Evolutionary conservation across 73 alveolate genomes (phyloP), one percentile per base, ranked within the genome.

Genomic region (Uronychia setigera): DNA sequence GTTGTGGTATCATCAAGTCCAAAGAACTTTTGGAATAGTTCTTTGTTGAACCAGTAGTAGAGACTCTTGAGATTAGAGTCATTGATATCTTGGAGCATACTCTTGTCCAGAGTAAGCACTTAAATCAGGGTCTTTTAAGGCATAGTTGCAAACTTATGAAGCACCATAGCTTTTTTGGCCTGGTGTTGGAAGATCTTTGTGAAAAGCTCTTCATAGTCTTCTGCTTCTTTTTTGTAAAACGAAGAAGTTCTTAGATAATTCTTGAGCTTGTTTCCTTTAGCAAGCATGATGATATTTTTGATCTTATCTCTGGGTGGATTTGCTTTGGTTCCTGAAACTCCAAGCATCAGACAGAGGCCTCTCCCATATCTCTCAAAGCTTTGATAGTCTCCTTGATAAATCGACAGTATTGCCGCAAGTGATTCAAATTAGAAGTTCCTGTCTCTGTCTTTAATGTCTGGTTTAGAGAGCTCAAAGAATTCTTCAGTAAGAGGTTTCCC

Each of bases 121-220:
- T 33, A 0, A 29, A 80, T 58, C 28, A 46, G 59, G 28, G 32
- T 32, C 14, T 80, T 76, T 35, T 26, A 29, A 46, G 75, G 27
- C 27, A 80, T 29, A 19, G 86, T 35, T 1, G 86, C 78, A 1
- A 80, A 58, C 59, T 80, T 80, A 28, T 80, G 86, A 0, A 80
- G 59, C 11, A 9, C 32, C 79, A 58, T 26, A 35, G 77, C 77
- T 59, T 35, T 46, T 57, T 80, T 1, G 1, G 33, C 5, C 27
- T 80, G 75, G 28, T 80, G 35, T 28, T 33, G 59, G 57, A 80
- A 80, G 32, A 80, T 9, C 79, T 80, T 58, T 34, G 27, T 58
- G 79, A 80, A 58, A 28, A 80, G 35, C 27, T 57, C 60, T 35
- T 26, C 78, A 29, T 35, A 80, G 29, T 46, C 58, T 29, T 46